Percentiles rank a stretch among this genome's conserved stretches.
phyloP scores from a whole-genome alignment of 2,329 filamentous ascomycete genomes.

The Aureobasidium namibiae region DNA sequence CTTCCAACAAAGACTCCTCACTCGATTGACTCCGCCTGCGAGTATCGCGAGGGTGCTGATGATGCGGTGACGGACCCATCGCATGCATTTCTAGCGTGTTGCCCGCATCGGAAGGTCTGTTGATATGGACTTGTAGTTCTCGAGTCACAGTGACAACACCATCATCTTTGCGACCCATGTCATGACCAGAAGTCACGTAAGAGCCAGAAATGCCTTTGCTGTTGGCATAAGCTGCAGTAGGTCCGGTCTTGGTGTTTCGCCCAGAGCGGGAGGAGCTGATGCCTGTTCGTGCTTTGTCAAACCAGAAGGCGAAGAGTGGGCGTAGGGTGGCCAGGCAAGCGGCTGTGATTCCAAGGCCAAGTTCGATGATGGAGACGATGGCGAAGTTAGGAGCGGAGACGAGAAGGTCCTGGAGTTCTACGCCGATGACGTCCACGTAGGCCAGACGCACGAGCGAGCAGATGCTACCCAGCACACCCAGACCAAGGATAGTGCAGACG shows the following conservation, averaged over 20 bases:
- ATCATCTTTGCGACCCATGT: background rate
- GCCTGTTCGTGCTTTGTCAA: constrained; percentile 12
- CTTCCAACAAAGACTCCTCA: constrained; percentile 2
- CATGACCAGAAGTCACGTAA: background rate
- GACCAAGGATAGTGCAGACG: constrained; percentile 31
- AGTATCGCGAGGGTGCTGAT: background rate
- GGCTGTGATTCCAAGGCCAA: constrained; percentile 27
- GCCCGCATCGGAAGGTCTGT: background rate
- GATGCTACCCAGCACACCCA: constrained; percentile 27
- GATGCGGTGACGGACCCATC: background rate
- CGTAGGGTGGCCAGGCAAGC: constrained; percentile 26
- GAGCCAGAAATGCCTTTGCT: constrained; percentile 3
- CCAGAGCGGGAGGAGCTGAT: background rate
- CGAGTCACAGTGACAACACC: constrained; percentile 4
- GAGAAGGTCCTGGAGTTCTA: constrained; percentile 18
- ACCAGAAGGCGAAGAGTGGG: constrained; percentile 23
- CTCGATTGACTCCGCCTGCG: background rate
- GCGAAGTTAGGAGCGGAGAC: constrained; percentile 19
- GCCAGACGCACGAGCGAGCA: constrained; percentile 21
- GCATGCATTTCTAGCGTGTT: background rate
- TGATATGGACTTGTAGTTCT: background rate
- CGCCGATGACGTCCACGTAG: constrained; percentile 19
- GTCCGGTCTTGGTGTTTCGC: background rate
- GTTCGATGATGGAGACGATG: constrained; percentile 25
- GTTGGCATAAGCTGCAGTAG: background rate